Conservation (phyloP, 1,284 basidiomycete species). For the Marasmius sp. region DNA sequence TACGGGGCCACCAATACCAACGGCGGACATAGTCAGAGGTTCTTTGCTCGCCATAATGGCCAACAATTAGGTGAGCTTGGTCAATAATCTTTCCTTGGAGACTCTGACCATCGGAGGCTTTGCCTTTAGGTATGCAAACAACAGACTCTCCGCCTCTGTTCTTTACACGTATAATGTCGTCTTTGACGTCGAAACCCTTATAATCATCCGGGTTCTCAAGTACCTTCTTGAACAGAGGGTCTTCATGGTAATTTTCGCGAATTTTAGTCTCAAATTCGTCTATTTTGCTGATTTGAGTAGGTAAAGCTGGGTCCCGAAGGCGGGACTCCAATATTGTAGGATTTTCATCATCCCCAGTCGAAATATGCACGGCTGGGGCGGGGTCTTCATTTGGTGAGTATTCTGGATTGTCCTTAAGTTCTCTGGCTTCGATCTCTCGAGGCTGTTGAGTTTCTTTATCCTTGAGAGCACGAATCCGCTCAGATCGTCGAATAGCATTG, state of each 20-base stretch:
- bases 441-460: not conserved
- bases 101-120: not conserved
- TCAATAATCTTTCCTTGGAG: conserved; percentile 21
- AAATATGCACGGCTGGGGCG: not conserved
- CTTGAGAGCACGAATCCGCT: conserved; percentile 1
- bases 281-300: too few species aligned
- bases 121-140: not conserved
- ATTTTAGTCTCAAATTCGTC: too few species aligned
- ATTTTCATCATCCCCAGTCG: too few species aligned
- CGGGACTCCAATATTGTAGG: too few species aligned
- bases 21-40: conserved; percentile 26
- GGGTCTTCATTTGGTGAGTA: not conserved
- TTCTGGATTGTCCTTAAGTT: not conserved
- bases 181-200: too few species aligned
- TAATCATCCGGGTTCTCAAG: too few species aligned
- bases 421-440: not conserved
- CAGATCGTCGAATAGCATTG: not conserved
- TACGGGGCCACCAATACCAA: conserved; percentile 34
- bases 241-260: too few species aligned
- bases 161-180: too few species aligned
- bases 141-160: not conserved
- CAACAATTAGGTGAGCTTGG: conserved; percentile 23
- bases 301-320: too few species aligned
- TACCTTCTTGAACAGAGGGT: too few species aligned
- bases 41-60: conserved; percentile 23